A percentile compares a stretch with the other conserved stretches of the same genome.
These are phyloP conservation scores for Abelmoschus esculentus DNA, from an alignment of 345 rosid species.

Conservation along the genomic window DNA sequence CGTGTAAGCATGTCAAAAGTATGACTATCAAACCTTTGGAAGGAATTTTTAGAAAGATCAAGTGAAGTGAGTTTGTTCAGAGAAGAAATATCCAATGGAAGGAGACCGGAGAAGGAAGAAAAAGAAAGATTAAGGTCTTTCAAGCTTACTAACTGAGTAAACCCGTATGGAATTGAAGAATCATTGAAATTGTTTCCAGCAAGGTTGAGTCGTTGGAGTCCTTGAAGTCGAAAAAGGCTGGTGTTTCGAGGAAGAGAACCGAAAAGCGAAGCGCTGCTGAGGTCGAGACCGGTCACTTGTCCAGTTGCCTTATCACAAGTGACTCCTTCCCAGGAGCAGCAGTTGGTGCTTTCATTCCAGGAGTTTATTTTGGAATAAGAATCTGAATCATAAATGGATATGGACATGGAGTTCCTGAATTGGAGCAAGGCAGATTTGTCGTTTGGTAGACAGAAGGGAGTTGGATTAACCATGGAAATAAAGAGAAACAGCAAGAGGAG, in stretches of 20 bases:
- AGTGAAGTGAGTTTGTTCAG: constrained; percentile 6
- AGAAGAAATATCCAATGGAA: neutral
- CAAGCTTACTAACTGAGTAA: neutral
- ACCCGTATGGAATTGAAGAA: neutral
- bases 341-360: constrained; percentile 2
- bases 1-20: neutral
- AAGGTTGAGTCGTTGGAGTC: neutral
- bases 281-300: constrained; percentile 18
- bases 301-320: neutral
- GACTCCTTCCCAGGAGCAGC: constrained; percentile 26
- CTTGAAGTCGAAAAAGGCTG: neutral
- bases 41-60: neutral
- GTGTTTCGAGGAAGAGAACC: neutral
- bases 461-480: neutral
- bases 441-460: neutral
- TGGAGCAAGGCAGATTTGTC: too few species aligned
- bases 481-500: neutral
- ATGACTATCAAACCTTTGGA: neutral
- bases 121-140: neutral
- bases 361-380: neutral
- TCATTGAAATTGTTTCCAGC: neutral
- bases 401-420: neutral
- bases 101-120: neutral
- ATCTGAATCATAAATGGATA: neutral
- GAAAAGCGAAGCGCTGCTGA: neutral